Evolutionary conservation across 108 stramenopile species (phyloP), one percentile per base, ranked within the genome.

Genomic region (Fistulifera pelliculosa): DNA sequence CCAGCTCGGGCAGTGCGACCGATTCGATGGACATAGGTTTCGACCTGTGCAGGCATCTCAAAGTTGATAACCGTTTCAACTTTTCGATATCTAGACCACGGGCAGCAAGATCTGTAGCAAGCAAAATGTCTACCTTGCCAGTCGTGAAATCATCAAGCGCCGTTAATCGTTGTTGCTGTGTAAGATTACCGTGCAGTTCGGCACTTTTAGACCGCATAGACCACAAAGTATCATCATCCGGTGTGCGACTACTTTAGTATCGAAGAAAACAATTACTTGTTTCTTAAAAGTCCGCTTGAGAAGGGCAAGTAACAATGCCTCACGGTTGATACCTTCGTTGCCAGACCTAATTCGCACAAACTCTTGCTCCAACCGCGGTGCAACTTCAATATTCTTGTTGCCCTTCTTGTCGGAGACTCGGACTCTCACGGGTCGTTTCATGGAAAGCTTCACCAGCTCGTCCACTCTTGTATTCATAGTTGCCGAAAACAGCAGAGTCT

Each of bases 1-100:
- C 98, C 99, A 7, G 97, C 96, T 31, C 99, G 77, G 8, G 96
- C 99, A 16, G 96, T 98, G 18, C 98, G 76, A 4, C 98, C 98
- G 44, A 97, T 94, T 2, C 99, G 73, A 72, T 99, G 98, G 18
- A 97, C 87, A 69, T 98, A 99, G 1, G 94, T 95, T 25, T 80
- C 81, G 10, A 94, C 71, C 38, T 96, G 75, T 50, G 79, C 72
- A 0, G 99, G 98, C 94, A 98, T 96, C 64, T 99, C 97, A 56
- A 84, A 92, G 68, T 99, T 97, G 55, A 99, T 77, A 0, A 99
- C 99, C 22, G 93, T 76, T 45, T 87, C 74, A 7, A 99, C 93
- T 31, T 85, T 79, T 74, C 68, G 44, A 99, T 83, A 58, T 99
- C 96, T 2, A 87, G 45, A 43, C 56, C 99, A 17, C 98, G 74